Conservation (phyloP, 176 grass and related monocot genomes). For the Oryza nivara region DNA sequence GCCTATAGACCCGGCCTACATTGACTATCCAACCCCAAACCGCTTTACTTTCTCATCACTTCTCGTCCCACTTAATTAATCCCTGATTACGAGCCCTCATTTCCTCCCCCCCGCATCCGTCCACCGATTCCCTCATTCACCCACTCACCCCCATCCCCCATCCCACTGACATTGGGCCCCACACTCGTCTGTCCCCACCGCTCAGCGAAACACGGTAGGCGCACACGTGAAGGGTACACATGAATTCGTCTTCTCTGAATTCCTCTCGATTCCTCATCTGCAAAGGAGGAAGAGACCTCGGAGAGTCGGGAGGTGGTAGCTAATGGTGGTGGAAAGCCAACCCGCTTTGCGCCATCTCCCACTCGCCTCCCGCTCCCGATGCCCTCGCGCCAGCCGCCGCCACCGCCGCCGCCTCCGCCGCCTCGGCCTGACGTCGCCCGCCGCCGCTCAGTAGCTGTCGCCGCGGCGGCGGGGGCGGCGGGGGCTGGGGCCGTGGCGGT, state of each 20-base stretch:
- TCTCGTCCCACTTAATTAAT: neutral
- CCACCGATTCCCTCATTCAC: neutral
- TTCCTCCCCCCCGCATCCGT: neutral
- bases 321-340: constrained; percentile 54
- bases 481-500: neutral
- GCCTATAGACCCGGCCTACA: constrained; percentile 11
- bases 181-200: rapidly evolving
- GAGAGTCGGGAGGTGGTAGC: neutral
- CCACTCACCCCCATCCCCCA: neutral
- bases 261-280: neutral
- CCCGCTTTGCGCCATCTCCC: constrained; percentile 29
- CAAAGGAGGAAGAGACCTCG: neutral
- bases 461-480: neutral
- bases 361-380: constrained; percentile 1
- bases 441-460: constrained; percentile 4
- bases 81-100: neutral
- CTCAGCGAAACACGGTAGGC: neutral
- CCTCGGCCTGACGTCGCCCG: neutral
- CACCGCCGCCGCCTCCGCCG: neutral
- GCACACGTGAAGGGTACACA: neutral
- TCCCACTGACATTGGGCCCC: neutral
- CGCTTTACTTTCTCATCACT: neutral
- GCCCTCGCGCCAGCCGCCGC: constrained; percentile 57
- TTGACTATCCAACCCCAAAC: neutral
- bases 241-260: neutral